These are phyloP conservation scores for Ramichloridium luteum DNA, from an alignment of 2,329 filamentous ascomycete species.

Conservation along the genomic window DNA sequence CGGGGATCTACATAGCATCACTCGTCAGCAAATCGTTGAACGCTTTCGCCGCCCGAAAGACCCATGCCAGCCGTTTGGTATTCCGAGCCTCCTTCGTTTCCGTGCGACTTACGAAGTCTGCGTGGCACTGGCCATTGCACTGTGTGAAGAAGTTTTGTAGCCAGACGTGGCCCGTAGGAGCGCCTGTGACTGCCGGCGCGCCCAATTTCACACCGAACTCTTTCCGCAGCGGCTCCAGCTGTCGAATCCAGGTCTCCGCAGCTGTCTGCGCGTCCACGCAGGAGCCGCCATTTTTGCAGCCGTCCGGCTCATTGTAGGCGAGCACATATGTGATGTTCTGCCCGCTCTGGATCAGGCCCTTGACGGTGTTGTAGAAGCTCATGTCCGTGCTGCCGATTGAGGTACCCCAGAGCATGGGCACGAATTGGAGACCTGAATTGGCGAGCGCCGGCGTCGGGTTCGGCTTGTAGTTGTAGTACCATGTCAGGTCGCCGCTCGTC, in stretches of 20 bases:
- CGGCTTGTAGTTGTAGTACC: slow-evolving; percentile 73
- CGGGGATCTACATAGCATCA: slow-evolving; percentile 27
- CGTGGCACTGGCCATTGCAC: slow-evolving; percentile 37
- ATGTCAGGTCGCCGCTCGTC: slow-evolving; percentile 50
- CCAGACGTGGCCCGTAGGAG: slow-evolving; percentile 51
- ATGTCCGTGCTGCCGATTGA: slow-evolving; percentile 38
- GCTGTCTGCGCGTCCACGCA: slow-evolving; percentile 48
- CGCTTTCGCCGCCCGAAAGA: too few species aligned
- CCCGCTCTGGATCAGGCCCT: slow-evolving; percentile 38
- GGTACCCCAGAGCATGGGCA: slow-evolving; percentile 70
- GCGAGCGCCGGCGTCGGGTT: slow-evolving; percentile 33
- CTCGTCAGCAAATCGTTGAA: not conserved
- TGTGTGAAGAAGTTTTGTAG: slow-evolving; percentile 51
- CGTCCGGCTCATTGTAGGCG: slow-evolving; percentile 73
- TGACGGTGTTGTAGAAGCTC: slow-evolving; percentile 50
- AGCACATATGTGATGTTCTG: slow-evolving; percentile 56
- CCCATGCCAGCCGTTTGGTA: too few species aligned
- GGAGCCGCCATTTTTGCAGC: slow-evolving; percentile 47
- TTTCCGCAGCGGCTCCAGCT: slow-evolving; percentile 56
- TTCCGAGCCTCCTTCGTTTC: too few species aligned
- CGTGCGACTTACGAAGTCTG: slow-evolving; percentile 31
- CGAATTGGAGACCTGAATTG: slow-evolving; percentile 51
- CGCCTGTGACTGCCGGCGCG: slow-evolving; percentile 57
- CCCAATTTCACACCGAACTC: slow-evolving; percentile 53
- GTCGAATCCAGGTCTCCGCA: slow-evolving; percentile 55